Conservation (phyloP, 2,329 filamentous ascomycete species). For the Allantophomopsis lycopodina region DNA sequence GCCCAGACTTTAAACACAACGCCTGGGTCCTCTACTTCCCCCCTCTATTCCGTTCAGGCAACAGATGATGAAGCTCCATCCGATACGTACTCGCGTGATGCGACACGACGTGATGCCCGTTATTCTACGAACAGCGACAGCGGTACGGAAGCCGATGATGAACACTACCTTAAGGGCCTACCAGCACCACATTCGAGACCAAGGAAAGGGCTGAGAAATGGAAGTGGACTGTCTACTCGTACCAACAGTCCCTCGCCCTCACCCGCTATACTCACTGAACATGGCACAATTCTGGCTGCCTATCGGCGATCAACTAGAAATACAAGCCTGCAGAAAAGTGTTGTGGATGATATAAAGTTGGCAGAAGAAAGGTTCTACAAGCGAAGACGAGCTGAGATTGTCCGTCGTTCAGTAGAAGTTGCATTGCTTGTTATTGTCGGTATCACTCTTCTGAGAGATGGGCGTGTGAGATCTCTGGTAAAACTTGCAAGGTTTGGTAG, state of each 20-base stretch:
- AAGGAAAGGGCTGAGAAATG: slow-evolving; percentile 65
- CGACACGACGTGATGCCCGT: slow-evolving; percentile 8
- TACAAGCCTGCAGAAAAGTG: too few relatives aligned
- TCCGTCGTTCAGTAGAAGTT: slow-evolving; percentile 37
- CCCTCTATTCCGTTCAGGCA: slow-evolving; percentile 13
- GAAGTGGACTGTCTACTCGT: slow-evolving; percentile 38
- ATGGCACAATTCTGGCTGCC: too few relatives aligned
- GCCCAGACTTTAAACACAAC: slow-evolving; percentile 22
- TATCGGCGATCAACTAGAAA: slow-evolving; percentile 1
- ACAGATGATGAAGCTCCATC: slow-evolving; percentile 18
- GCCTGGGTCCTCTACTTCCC: slow-evolving; percentile 10
- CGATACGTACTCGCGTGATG: slow-evolving; percentile 7
- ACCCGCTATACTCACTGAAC: slow-evolving; percentile 28
- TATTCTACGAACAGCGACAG: slow-evolving; percentile 61
- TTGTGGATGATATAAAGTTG: too few relatives aligned
- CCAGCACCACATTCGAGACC: slow-evolving; percentile 62
- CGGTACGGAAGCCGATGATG: slow-evolving; percentile 90
- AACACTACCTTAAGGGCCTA: slow-evolving; percentile 73
- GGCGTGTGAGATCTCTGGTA: too few relatives aligned
- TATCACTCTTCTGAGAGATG: slow-evolving; percentile 5
- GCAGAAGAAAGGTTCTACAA: slow-evolving; percentile 22
- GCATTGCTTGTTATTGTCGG: slow-evolving; percentile 34
- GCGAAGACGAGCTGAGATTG: slow-evolving; percentile 30
- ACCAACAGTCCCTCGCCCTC: slow-evolving; percentile 40
- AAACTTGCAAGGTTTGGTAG: slow-evolving; percentile 27